These are phyloP conservation scores for Plectosphaerella cucumerina DNA, from an alignment of 2,329 filamentous ascomycete species.

Conservation along the genomic window DNA sequence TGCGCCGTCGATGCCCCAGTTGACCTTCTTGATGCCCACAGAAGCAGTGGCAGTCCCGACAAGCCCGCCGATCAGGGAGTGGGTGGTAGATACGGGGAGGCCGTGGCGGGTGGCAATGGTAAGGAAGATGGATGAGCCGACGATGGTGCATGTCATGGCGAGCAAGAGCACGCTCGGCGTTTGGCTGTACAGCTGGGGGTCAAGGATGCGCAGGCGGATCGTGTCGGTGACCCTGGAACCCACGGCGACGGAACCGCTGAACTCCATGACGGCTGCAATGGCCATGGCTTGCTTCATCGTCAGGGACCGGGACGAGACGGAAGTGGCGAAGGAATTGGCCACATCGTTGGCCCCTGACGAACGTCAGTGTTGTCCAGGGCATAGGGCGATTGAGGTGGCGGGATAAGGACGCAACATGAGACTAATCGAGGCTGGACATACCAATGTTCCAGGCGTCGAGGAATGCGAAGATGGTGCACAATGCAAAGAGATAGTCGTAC, in stretches of 20 bases:
- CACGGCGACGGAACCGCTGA: constrained; percentile 36
- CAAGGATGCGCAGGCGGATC: constrained; percentile 42
- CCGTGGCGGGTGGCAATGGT: constrained; percentile 47
- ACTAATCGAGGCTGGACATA: constrained; percentile 10
- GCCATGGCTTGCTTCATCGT: constrained; percentile 42
- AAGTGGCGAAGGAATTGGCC: constrained; percentile 43
- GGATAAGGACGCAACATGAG: too few relatives aligned
- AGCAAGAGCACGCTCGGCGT: constrained; percentile 45
- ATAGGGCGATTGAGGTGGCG: background rate
- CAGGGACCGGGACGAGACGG: constrained; percentile 39
- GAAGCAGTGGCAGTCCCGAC: constrained; percentile 30
- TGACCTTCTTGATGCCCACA: constrained; percentile 28
- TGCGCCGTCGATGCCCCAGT: constrained; percentile 31
- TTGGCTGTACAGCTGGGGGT: constrained; percentile 34
- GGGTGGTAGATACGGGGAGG: constrained; percentile 50
- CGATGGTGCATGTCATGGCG: constrained; percentile 50
- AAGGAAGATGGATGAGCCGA: constrained; percentile 47
- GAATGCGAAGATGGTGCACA: constrained; percentile 51
- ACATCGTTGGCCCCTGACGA: constrained; percentile 42
- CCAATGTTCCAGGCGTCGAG: constrained; percentile 59
- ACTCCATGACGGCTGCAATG: constrained; percentile 38
- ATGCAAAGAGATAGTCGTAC: constrained; percentile 53
- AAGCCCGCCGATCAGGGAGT: constrained; percentile 42
- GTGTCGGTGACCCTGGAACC: constrained; percentile 35
- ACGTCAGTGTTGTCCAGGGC: background rate